Evolutionary conservation across 1,284 basidiomycete genomes (phyloP).

Genomic region (Fistulinella cinereoalba): DNA sequence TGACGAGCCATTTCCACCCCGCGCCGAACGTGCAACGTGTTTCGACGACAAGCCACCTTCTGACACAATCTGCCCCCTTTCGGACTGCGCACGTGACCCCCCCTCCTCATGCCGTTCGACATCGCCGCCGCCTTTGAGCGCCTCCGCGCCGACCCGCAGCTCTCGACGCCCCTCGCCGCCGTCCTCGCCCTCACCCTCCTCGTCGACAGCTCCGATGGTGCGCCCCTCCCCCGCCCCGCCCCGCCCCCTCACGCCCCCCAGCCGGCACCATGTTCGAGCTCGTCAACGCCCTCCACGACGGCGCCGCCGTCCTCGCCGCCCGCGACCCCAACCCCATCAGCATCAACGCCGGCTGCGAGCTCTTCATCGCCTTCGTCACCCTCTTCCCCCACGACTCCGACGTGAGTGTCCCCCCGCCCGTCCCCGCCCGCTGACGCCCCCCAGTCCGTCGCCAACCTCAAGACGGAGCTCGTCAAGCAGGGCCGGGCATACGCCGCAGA

Average conservation of each 20-base stretch:
- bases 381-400: slow-evolving; percentile 80
- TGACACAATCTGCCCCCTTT: slow-evolving; percentile 22
- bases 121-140: slow-evolving; percentile 55
- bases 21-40: slow-evolving; percentile 55
- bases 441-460: slow-evolving; percentile 79
- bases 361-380: slow-evolving; percentile 88
- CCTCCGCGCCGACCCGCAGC: slow-evolving; percentile 57
- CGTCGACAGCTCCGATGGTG: slow-evolving; percentile 67
- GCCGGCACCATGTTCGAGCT: slow-evolving; percentile 92
- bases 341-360: slow-evolving; percentile 84
- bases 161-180: slow-evolving; percentile 86
- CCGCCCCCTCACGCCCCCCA: slow-evolving; percentile 24
- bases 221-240: background rate
- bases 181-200: slow-evolving; percentile 80
- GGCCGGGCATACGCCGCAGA: slow-evolving; percentile 75
- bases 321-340: slow-evolving; percentile 79
- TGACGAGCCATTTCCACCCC: slow-evolving; percentile 40
- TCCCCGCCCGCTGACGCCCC: slow-evolving; percentile 10
- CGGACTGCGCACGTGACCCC: too few relatives aligned
- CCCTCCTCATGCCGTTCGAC: slow-evolving; percentile 44
- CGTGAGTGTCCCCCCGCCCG: slow-evolving; percentile 43
- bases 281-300: slow-evolving; percentile 76
- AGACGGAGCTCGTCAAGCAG: slow-evolving; percentile 75
- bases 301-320: slow-evolving; percentile 63
- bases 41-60: slow-evolving; percentile 45